Evolutionary conservation across 805 yeast species (phyloP).

Genomic region (Yarrowia sp.): DNA sequence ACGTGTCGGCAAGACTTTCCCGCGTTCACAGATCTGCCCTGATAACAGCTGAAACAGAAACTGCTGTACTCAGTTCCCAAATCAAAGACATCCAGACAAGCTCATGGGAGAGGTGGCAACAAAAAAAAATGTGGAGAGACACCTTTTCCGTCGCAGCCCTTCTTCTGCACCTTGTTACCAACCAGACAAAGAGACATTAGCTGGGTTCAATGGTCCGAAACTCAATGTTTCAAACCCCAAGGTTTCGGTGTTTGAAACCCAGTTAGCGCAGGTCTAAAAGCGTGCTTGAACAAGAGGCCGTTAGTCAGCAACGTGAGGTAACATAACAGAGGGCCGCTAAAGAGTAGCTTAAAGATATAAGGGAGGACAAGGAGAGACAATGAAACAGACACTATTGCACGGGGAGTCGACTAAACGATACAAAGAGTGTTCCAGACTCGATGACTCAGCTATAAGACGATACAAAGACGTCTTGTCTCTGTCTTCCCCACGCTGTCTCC

Average conservation of each 20-base stretch:
- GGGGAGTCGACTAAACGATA: constrained; percentile 2
- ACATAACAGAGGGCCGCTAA: background rate
- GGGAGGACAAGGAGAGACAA: background rate
- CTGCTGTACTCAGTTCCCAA: too few relatives aligned
- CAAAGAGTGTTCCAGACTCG: background rate
- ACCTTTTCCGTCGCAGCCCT: background rate
- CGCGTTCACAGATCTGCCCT: too few relatives aligned
- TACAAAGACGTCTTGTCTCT: background rate
- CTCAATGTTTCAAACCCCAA: constrained; percentile 15
- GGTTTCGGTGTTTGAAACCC: constrained; percentile 21
- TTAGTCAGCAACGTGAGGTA: background rate
- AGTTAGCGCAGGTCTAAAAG: background rate
- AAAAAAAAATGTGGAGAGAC: constrained; percentile 9
- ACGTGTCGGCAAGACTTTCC: too few relatives aligned
- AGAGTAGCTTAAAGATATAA: background rate
- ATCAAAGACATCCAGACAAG: too few relatives aligned
- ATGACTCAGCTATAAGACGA: background rate
- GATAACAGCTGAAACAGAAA: too few relatives aligned
- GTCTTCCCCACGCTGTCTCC: background rate
- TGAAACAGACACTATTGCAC: background rate
- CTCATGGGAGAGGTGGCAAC: background rate
- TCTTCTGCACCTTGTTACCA: constrained; percentile 1
- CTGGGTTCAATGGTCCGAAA: constrained; percentile 11
- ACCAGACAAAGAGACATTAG: background rate
- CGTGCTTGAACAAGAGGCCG: background rate